Evolutionary conservation across 2,329 filamentous ascomycete genomes (phyloP).

Genomic region (Acrodontium crateriforme): DNA sequence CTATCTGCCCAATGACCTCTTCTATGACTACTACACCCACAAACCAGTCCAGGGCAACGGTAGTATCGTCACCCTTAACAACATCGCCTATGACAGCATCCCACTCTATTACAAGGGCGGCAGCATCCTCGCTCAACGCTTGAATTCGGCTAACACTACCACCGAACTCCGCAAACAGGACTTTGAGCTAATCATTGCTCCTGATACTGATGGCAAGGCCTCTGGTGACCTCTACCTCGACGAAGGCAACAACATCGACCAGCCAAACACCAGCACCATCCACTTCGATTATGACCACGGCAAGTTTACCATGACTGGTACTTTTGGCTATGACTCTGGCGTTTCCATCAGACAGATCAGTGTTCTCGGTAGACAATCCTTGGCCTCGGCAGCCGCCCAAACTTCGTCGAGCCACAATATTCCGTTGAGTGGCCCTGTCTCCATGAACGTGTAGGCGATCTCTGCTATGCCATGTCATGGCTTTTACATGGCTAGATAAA

Average conservation of each 20-base stretch:
- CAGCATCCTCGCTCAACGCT: conserved; percentile 48
- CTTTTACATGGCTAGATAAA: too few species aligned
- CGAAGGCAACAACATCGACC: conserved; percentile 56
- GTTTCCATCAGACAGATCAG: conserved; percentile 5
- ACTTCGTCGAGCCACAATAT: too few species aligned
- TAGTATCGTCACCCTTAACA: conserved; percentile 27
- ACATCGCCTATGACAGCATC: conserved; percentile 40
- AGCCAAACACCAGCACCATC: conserved; percentile 36
- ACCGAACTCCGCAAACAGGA: conserved; percentile 48
- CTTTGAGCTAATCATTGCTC: conserved; percentile 59
- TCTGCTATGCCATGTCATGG: too few species aligned
- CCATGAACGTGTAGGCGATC: too few species aligned
- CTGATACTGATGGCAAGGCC: conserved; percentile 48
- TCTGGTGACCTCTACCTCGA: conserved; percentile 60
- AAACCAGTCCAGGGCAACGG: conserved; percentile 33
- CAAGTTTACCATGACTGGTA: conserved; percentile 37
- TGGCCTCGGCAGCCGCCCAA: too few species aligned
- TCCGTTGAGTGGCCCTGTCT: too few species aligned
- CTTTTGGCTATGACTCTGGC: conserved; percentile 38
- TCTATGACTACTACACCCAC: conserved; percentile 48
- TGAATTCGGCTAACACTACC: conserved; percentile 44
- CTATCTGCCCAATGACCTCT: conserved; percentile 44
- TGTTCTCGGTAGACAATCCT: too few species aligned
- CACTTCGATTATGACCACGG: conserved; percentile 48
- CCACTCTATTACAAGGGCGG: conserved; percentile 57